These are phyloP conservation scores for Kondoa malvinella DNA, from an alignment of 768 basidiomycete species.

Conservation along the genomic window DNA sequence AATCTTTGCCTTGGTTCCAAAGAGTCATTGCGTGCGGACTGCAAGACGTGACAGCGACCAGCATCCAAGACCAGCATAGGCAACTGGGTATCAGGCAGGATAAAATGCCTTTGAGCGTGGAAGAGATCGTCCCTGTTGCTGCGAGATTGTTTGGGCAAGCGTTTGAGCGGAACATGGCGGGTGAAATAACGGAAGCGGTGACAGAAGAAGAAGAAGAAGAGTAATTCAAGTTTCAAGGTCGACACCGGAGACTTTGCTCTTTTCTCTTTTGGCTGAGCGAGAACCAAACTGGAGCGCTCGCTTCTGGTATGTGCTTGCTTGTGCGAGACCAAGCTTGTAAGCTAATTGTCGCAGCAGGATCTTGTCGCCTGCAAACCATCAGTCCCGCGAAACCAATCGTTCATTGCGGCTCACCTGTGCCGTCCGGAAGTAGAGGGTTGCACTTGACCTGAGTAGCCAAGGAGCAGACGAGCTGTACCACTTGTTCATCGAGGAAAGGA, in stretches of 20 bases:
- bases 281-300: constrained; percentile 89
- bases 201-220: neutral
- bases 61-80: constrained; percentile 18
- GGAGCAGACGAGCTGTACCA: constrained; percentile 18
- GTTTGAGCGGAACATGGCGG: constrained; percentile 7
- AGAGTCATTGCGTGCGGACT: constrained; percentile 81
- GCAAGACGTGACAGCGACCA: constrained; percentile 60
- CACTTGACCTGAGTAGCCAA: constrained; percentile 68
- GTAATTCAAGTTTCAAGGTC: neutral
- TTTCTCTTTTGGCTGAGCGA: constrained; percentile 27
- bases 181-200: neutral
- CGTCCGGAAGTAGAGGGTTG: constrained; percentile 56
- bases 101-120: neutral
- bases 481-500: constrained; percentile 44
- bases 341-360: constrained; percentile 58
- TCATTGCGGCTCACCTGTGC: constrained; percentile 31
- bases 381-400: neutral
- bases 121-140: constrained; percentile 14
- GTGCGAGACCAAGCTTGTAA: constrained; percentile 52
- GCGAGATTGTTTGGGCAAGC: constrained; percentile 7
- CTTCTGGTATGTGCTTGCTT: constrained; percentile 64
- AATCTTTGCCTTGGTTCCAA: constrained; percentile 73
- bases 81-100: constrained; percentile 3
- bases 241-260: constrained; percentile 15
- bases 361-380: constrained; percentile 52